These are phyloP conservation scores for Saccharomyces paradoxus DNA, from an alignment of 805 yeast species.

Conservation along the genomic window DNA sequence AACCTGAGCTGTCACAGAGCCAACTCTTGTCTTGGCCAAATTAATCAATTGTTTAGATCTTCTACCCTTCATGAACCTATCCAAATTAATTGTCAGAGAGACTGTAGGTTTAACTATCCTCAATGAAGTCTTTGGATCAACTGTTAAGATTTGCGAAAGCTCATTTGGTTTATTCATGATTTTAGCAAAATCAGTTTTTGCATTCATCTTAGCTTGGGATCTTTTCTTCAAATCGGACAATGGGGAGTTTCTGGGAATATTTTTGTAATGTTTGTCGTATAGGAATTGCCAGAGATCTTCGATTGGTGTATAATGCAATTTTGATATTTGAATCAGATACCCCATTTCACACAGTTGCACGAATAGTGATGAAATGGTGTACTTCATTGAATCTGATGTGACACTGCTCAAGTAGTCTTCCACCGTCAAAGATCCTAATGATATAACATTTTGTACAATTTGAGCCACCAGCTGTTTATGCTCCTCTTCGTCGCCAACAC, in stretches of 20 bases:
- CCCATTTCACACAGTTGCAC: constrained; percentile 40
- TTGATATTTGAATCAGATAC: constrained; percentile 43
- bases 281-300: constrained; percentile 35
- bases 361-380: constrained; percentile 33
- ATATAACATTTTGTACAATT: constrained; percentile 60
- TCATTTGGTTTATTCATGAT: constrained; percentile 30
- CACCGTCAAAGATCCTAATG: constrained; percentile 57
- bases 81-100: constrained; percentile 53
- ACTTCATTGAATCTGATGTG: constrained; percentile 20
- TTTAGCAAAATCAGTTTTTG: constrained; percentile 33
- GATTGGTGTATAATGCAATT: constrained; percentile 30
- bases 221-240: constrained; percentile 49
- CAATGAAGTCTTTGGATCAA: constrained; percentile 30
- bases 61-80: constrained; percentile 57
- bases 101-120: constrained; percentile 42
- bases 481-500: constrained; percentile 6
- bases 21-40: constrained; percentile 60
- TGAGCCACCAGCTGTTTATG: constrained; percentile 27
- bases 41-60: constrained; percentile 57
- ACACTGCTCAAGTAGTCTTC: constrained; percentile 39
- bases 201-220: constrained; percentile 51
- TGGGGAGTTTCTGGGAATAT: constrained; percentile 33
- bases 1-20: constrained; percentile 55
- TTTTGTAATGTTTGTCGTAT: constrained; percentile 34
- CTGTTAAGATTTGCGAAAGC: constrained; percentile 19